Evolutionary conservation across 2,329 filamentous ascomycete genomes (phyloP).

Genomic region (Decorospora gaudefroyi): DNA sequence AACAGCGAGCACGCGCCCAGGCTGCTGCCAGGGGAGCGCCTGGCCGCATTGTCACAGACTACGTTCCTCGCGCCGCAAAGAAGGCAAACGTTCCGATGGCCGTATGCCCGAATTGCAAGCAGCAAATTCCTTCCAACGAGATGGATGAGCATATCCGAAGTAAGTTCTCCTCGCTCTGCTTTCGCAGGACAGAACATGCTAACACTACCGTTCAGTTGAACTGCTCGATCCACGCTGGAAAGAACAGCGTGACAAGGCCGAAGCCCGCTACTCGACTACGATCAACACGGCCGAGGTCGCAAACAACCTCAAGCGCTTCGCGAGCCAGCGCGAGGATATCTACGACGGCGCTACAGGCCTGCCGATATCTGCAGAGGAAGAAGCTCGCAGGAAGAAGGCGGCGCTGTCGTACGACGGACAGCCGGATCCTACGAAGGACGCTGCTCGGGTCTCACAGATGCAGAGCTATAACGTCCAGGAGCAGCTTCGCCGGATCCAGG

Average conservation of each 20-base stretch:
- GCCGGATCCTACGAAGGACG: slow-evolving; percentile 62
- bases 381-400: slow-evolving; percentile 74
- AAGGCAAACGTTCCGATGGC: slow-evolving; percentile 68
- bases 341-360: slow-evolving; percentile 76
- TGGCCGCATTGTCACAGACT: slow-evolving; percentile 86
- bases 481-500: slow-evolving; percentile 73
- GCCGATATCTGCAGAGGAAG: slow-evolving; percentile 71
- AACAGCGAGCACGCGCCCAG: slow-evolving; percentile 74
- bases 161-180: slow-evolving; percentile 48
- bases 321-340: slow-evolving; percentile 83
- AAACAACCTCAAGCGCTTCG: slow-evolving; percentile 92
- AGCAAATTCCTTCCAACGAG: slow-evolving; percentile 84
- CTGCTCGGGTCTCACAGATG: slow-evolving; percentile 59
- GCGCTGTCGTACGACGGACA: slow-evolving; percentile 69
- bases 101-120: slow-evolving; percentile 90
- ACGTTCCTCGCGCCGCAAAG: slow-evolving; percentile 80
- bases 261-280: slow-evolving; percentile 80
- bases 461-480: slow-evolving; percentile 72
- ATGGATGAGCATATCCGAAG: slow-evolving; percentile 91
- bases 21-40: slow-evolving; percentile 72
- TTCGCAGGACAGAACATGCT: slow-evolving; percentile 33
- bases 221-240: slow-evolving; percentile 93
- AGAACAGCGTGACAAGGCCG: slow-evolving; percentile 88
- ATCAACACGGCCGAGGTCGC: slow-evolving; percentile 88
- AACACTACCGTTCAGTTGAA: slow-evolving; percentile 65